Base-by-base conservation (phyloP, 805 yeast species). In the Candida sithepensis region DNA sequence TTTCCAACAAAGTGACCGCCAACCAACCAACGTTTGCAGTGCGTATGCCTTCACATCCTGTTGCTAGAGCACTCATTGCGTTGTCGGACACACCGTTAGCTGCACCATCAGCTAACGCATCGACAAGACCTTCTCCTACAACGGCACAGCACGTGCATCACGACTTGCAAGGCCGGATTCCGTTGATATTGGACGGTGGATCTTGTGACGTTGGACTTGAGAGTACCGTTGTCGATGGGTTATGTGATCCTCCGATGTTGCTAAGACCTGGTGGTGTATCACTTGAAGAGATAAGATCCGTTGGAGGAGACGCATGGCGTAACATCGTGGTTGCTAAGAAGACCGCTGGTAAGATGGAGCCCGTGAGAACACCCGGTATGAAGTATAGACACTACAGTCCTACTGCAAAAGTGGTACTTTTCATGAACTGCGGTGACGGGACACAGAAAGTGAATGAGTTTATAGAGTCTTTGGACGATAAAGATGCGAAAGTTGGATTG, bases 71-170 rank as follows among this genome's bases (percentile, higher is more conserved):
- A 0, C 70, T 94, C 41, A 90, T 94, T 45, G 86, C 88, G 2
- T 59, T 87, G 12, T 80, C 95, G 45, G 94, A 90, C 54, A 78
- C 86, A 2, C 98, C 99, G 1, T 67, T 94, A 33, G 99, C 99
- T 1, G 99, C 99, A 0, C 99, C 99, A 0, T 88, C 96, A 1
- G 99, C 99, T 2, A 94, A 94, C 66, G 92, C 97, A 1, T 89
- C 97, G 1, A 94, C 99, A 0, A 72, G 89, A 43, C 99, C 99
- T 1, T 86, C 96, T 18, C 97, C 98, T 1, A 94, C 99, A 0
- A 60, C 75, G 30, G 98, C 99, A 0, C 67, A 75, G 9, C 99
- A 94, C 63, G 99, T 94, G 0, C 78, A 69, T 55, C 80, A 81
- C 58, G 99, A 94, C 61, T 66, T 94, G 45, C 60, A 85, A 1